Evolutionary conservation across 441 rosid species (phyloP).

Genomic region (Rhodomyrtus psidioides): DNA sequence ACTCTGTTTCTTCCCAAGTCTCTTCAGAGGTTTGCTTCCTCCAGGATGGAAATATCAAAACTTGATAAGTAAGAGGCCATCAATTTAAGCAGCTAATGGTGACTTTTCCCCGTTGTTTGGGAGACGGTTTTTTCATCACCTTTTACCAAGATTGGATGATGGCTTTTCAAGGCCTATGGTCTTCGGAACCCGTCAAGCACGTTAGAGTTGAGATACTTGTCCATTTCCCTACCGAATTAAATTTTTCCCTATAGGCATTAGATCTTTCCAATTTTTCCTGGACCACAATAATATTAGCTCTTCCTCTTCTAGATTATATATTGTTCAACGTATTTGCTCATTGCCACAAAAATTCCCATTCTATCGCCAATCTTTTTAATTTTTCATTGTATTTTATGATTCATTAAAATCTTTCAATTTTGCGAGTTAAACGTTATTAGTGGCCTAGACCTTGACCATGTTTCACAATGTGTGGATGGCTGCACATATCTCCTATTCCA

Average conservation of each 20-base stretch:
- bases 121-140: too few species aligned
- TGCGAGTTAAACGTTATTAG: too few species aligned
- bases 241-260: background rate
- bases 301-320: background rate
- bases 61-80: background rate
- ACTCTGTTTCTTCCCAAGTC: too few species aligned
- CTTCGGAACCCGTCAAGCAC: background rate
- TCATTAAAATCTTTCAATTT: too few species aligned
- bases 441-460: too few species aligned
- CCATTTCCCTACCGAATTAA: too few species aligned
- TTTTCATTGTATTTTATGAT: background rate
- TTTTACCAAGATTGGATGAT: too few species aligned
- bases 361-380: background rate
- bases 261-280: too few species aligned
- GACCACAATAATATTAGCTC: background rate
- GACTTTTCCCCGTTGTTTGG: background rate
- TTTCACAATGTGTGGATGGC: too few species aligned
- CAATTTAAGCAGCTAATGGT: background rate
- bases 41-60: too few species aligned
- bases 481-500: too few species aligned
- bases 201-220: background rate
- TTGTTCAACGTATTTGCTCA: background rate
- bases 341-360: background rate
- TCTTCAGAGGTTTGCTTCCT: background rate
- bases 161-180: too few species aligned